phyloP scores from a whole-genome alignment of 768 basidiomycete genomes.

The Lactifluus subvellereus region DNA sequence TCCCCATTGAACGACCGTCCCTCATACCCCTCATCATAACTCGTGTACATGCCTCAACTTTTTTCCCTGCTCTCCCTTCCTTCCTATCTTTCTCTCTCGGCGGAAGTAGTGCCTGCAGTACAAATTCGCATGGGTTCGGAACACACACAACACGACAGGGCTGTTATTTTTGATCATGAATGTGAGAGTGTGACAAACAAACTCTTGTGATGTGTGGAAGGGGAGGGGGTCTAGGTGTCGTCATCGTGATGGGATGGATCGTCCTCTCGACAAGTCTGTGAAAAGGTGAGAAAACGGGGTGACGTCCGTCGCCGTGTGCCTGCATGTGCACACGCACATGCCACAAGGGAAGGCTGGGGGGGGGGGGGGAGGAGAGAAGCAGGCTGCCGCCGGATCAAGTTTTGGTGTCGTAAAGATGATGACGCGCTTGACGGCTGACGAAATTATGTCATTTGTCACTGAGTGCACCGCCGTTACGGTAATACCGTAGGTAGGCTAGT shows the following conservation, averaged over 20 bases:
- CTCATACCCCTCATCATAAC: conserved; percentile 5
- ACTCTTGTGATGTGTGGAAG: background rate
- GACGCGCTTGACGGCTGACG: background rate
- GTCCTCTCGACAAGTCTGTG: background rate
- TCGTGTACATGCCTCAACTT: background rate
- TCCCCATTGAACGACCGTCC: background rate
- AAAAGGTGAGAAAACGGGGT: background rate
- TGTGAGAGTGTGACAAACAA: conserved; percentile 1
- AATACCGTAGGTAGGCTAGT: too few relatives aligned
- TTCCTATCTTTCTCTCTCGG: background rate
- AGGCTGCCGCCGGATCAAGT: background rate
- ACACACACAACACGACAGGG: conserved; percentile 1
- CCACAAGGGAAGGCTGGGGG: background rate
- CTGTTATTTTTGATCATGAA: background rate
- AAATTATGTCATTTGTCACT: background rate
- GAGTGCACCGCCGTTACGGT: too few relatives aligned
- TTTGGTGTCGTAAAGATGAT: background rate
- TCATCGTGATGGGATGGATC: conserved; percentile 1
- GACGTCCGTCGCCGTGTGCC: background rate
- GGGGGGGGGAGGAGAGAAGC: background rate
- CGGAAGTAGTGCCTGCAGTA: background rate
- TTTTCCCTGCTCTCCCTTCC: background rate
- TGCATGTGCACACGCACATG: background rate
- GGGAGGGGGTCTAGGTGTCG: background rate
- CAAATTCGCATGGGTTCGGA: background rate